Conservation (phyloP, 345 rosid species). For the Triadica sebifera region DNA sequence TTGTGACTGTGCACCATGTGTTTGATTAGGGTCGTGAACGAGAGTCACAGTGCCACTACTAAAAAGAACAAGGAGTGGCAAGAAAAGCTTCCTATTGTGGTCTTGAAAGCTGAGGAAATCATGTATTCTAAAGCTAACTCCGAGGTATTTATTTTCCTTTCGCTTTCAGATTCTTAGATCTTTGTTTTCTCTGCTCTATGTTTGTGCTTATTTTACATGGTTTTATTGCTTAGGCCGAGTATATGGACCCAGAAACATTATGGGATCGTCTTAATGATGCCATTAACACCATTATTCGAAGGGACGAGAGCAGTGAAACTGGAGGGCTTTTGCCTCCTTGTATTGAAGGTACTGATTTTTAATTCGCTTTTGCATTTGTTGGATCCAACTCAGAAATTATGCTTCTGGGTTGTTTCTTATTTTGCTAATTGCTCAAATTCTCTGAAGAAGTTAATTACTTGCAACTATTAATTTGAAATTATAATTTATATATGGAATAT, state of each 20-base stretch:
- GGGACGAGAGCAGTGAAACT: slow-evolving; percentile 81
- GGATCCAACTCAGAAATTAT: slow-evolving; percentile 18
- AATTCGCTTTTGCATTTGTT: slow-evolving; percentile 6
- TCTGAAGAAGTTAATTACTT: not conserved
- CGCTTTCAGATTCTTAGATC: slow-evolving; percentile 20
- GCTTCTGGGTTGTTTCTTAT: not conserved
- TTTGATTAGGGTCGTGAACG: slow-evolving; percentile 65
- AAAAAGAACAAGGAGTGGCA: slow-evolving; percentile 91
- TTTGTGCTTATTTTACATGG: not conserved
- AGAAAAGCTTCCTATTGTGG: slow-evolving; percentile 81
- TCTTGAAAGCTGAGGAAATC: slow-evolving; percentile 85
- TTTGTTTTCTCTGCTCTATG: slow-evolving; percentile 6
- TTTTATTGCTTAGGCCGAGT: slow-evolving; percentile 60
- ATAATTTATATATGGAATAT: not conserved
- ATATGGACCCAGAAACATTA: slow-evolving; percentile 62
- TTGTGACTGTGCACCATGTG: slow-evolving; percentile 23
- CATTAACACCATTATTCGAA: slow-evolving; percentile 76
- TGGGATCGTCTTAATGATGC: slow-evolving; percentile 97
- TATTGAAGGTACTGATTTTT: slow-evolving; percentile 69
- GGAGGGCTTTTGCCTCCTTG: slow-evolving; percentile 94
- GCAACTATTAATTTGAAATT: not conserved
- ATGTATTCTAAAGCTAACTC: slow-evolving; percentile 97
- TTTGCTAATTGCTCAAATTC: not conserved
- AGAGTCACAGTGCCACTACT: slow-evolving; percentile 57
- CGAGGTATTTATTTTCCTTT: slow-evolving; percentile 52